Evolutionary conservation across 2,329 filamentous ascomycete genomes (phyloP).

Genomic region (Sclerotinia spermophila): DNA sequence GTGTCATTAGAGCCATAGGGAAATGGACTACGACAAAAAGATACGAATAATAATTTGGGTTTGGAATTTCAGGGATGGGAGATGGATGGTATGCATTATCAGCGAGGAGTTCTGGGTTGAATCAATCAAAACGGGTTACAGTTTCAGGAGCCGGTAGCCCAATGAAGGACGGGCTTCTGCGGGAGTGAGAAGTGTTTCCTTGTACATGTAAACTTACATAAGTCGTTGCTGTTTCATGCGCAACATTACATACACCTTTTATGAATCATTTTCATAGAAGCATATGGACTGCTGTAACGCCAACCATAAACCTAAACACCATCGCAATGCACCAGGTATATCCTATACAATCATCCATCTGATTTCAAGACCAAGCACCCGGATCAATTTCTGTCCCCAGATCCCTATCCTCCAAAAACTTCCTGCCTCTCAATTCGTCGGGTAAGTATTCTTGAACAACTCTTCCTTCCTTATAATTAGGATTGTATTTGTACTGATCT

Average conservation of each 20-base stretch:
- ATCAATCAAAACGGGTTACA: constrained; percentile 2
- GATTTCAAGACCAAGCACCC: constrained; percentile 32
- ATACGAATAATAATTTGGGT: constrained; percentile 9
- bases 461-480: constrained; percentile 76
- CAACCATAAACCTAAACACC: constrained; percentile 18
- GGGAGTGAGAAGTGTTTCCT: neutral
- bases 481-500: constrained; percentile 93
- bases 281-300: neutral
- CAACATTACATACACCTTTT: neutral
- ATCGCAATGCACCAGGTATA: constrained; percentile 21
- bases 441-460: constrained; percentile 92
- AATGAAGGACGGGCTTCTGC: neutral
- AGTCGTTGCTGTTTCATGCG: neutral
- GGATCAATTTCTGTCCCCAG: constrained; percentile 75
- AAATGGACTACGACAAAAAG: neutral
- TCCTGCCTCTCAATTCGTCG: constrained; percentile 63
- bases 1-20: constrained; percentile 10
- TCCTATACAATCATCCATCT: constrained; percentile 11
- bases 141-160: neutral
- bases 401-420: constrained; percentile 76
- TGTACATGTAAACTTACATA: constrained; percentile 8
- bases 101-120: constrained; percentile 13
- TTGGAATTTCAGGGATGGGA: neutral
- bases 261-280: neutral
- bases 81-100: neutral